Evolutionary conservation across 2,329 filamentous ascomycete species (phyloP), one percentile per base, ranked within the genome.

Genomic region (Anthostomella pinea): DNA sequence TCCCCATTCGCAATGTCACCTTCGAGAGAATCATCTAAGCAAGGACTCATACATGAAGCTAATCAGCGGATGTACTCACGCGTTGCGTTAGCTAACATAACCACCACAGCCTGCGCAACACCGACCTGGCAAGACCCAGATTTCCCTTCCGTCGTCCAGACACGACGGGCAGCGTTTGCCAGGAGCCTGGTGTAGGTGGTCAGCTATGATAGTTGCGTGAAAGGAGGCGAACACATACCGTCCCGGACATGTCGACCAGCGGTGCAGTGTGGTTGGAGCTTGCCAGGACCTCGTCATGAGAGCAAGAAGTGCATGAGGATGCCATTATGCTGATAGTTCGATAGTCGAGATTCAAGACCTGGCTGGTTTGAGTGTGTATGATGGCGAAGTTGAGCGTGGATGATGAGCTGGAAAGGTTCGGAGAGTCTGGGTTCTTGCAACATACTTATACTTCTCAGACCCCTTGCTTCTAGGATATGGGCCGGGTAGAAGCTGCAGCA

Each of bases 31-130:
- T n/a, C n/a, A n/a, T n/a, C n/a, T 30, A 15, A 30, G 28, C 28
- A 30, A 16, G 13, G 25, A n/a, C n/a, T n/a, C n/a, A n/a, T n/a
- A n/a, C n/a, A n/a, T n/a, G n/a, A n/a, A n/a, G n/a, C n/a, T n/a
- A n/a, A n/a, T n/a, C n/a, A n/a, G n/a, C n/a, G n/a, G n/a, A n/a
- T n/a, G n/a, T n/a, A n/a, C 21, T 30, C 6, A 37, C 22, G 7
- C 9, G 33, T 20, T 18, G 28, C 2, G 23, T 35, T 43, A 53
- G 15, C 39, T 5, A 24, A 53, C 42, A 29, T 52, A 53, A 24
- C 49, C 52, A 15, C 46, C 48, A 30, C 51, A 53, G 30, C 46
- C 33, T n/a, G 35, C 45, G 35, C 51, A 53, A n/a, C 42, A 43
- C 31, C 49, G 38, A n/a, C 51, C 51, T 16, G 47, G 30, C 11